Evolutionary conservation across 306 rosid species (phyloP), one percentile per base, ranked within the genome.

Genomic region (Mimosa pudica): DNA sequence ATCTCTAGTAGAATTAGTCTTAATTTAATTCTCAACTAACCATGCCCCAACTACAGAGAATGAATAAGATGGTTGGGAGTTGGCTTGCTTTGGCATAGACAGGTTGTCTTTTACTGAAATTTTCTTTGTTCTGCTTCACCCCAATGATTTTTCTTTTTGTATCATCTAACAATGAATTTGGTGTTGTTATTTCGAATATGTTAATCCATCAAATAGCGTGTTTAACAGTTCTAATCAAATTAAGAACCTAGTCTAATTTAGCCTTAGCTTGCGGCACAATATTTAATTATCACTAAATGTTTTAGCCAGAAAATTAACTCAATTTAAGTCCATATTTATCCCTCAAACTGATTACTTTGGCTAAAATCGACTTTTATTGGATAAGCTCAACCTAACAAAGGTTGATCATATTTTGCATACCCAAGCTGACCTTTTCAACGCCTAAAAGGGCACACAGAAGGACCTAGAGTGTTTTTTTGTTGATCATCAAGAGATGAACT

Each of bases 401-500:
- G 13, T n/a, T 75, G 2, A 20, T 45, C 64, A 70, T 13, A 61
- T 70, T 73, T 72, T 76, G 44, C 77, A n/a, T 33, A 73, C 57
- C 48, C 10, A 51, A 63, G 55, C 48, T 63, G 67, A 77, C 75
- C 45, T 66, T 38, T 48, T 80, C 64, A 81, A 41, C 47, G 61
- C 46, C 75, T 54, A 58, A 75, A 24, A 18, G 58, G 57, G 42
- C 8, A 57, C 8, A 57, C 10, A 6, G 32, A 73, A 20, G 63
- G 78, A 69, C 20, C 38, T 54, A 46, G 73, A 64, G 67, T 60
- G 61, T 79, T 82, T 70, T 76, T 71, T 60, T 65, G 71, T 80
- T 80, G 54, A 66, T 57, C 44, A 52, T 30, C 44, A 58, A 2
- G 67, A 60, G n/a, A 63, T 35, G 57, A 66, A 70, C 76, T 63